These are phyloP conservation scores for Omphalotus guepiniiformis DNA, from an alignment of 768 basidiomycete genomes.

Conservation along the genomic window DNA sequence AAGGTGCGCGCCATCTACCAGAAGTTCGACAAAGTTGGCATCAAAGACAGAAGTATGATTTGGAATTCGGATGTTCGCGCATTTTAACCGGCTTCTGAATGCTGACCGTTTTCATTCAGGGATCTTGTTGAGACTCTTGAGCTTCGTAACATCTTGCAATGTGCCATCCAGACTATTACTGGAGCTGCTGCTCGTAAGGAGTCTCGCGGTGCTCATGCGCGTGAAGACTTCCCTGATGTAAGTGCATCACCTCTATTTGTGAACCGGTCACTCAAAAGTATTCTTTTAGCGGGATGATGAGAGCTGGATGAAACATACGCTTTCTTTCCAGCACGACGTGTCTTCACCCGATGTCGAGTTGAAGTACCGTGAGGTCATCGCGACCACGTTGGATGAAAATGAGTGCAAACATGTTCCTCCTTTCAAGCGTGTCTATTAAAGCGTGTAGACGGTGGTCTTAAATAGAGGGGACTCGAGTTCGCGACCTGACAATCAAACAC, in stretches of 20 bases:
- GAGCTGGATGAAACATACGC: slow-evolving; percentile 92
- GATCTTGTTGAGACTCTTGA: slow-evolving; percentile 97
- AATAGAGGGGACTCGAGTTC: too few species aligned
- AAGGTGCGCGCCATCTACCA: slow-evolving; percentile 86
- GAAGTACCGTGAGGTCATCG: slow-evolving; percentile 85
- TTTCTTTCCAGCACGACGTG: slow-evolving; percentile 85
- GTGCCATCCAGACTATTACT: slow-evolving; percentile 93
- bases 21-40: slow-evolving; percentile 85
- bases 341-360: slow-evolving; percentile 80
- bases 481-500: too few species aligned
- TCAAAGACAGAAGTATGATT: slow-evolving; percentile 99
- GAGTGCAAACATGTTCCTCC: slow-evolving; percentile 98
- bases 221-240: slow-evolving; percentile 96
- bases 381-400: slow-evolving; percentile 84
- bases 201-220: slow-evolving; percentile 97
- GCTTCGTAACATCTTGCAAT: slow-evolving; percentile 92
- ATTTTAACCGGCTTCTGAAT: neutral
- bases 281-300: slow-evolving; percentile 77
- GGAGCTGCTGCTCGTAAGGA: slow-evolving; percentile 93
- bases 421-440: slow-evolving; percentile 92
- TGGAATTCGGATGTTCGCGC: slow-evolving; percentile 85
- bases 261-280: slow-evolving; percentile 5
- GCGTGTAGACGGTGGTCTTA: too few species aligned
- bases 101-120: slow-evolving; percentile 33
- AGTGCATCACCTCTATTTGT: slow-evolving; percentile 16